Base-by-base conservation (phyloP, 2,329 filamentous ascomycete genomes). In the Microsporum ferrugineum region DNA sequence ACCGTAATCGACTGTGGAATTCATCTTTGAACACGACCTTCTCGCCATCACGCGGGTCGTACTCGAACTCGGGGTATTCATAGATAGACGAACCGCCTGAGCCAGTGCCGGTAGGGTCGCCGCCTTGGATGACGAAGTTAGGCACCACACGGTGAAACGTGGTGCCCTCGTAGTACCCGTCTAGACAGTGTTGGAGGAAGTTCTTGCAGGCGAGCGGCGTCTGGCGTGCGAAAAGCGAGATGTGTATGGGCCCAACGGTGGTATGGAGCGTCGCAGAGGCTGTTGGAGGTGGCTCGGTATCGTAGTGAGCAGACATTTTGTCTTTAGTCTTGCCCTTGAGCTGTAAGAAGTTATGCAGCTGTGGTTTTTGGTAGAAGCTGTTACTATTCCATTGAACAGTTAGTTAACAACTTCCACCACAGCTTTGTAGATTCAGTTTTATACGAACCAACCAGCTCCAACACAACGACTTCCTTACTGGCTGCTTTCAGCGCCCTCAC, bases 201-300 rank as follows among this genome's bases (percentile, higher is more conserved):
- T 96, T 97, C 67, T 92, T 90, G 71, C 87, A 91, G 31, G 94
- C 88, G 64, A 96, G 80, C 6, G 94, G 94, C 0, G 89, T 88
- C 75, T 99, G 94, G 71, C 94, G 94, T 17, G 91, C 91, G 79
- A 96, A 99, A 61, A 99, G 85, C 74, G 96, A 90, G 75, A 99
- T 83, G 41, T 88, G 86, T 62, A 99, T 82, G 70, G 96, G 91
- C 74, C 94, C 94, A 53, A 87, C 80, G 5, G 89, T 95, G 7
- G 94, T 99, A 74, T 95, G 87, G 47, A 99, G 81, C 66, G 96
- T 86, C 61, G 89, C 90, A 66, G 94, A 96, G 27, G 88, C 94
- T 62, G 92, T 96, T 53, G 94, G 90, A 71, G 92, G 90, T 59
- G 94, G 92, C 75, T 96, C 92, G 70, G 95, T 89, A 69, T 95